Evolutionary conservation across 805 yeast species (phyloP), one percentile per base, ranked within the genome.

Genomic region (Millerozyma miso): DNA sequence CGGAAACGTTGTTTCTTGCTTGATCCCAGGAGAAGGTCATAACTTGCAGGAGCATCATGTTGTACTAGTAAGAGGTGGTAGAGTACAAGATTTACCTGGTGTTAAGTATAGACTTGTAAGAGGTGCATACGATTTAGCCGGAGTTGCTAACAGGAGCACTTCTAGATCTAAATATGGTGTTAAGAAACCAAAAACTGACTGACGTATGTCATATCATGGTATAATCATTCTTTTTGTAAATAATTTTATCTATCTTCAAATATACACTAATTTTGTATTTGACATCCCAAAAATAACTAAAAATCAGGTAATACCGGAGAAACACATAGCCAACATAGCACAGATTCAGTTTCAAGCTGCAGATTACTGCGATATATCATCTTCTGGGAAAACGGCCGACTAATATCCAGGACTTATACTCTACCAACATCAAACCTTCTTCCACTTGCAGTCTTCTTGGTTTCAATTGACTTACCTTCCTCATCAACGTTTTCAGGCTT

Each of bases 11-110:
- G 79, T 93, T 14, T 83, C 91, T 37, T 97, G 97, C 1, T 90
- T 89, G 62, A 93, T 93, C 44, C 97, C 97, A 13, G 99, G 99
- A 42, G 97, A 93, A 61, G 99, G 99, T 16, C 99, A 93, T 66
- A 93, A 93, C 59, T 84, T 95, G 17, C 98, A 93, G 71, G 99
- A 93, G 64, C 99, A 93, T 69, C 87, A 95, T 58, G 95, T 93
- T 40, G 98, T 93, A 1, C 79, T 81, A 41, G 96, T 93, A 3
- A 81, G 99, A 67, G 99, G 99, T n/a, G 99, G 99, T 13, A 82
- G 97, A 76, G 88, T 88, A 41, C 97, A 90, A 61, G 99, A 93
- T 81, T 73, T 91, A 55, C 99, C 99, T 19, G 99, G 99, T 77
- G 97, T 93, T 38, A 90, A 88, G 62, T 93, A 93, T 65, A 93